Evolutionary conservation across 805 yeast genomes (phyloP).

Genomic region (Suhomyces vadensis): DNA sequence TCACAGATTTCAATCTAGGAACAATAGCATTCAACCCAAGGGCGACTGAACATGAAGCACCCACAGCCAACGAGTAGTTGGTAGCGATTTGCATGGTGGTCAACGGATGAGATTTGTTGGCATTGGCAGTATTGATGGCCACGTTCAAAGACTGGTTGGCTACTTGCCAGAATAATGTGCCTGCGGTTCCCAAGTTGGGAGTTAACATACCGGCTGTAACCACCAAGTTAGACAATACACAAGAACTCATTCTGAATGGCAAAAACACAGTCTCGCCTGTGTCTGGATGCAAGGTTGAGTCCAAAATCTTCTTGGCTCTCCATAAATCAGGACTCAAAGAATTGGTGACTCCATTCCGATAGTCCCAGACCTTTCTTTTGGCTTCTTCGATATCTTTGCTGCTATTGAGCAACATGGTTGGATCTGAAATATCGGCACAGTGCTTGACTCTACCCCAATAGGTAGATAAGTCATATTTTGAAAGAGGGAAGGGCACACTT

Average conservation of each 20-base stretch:
- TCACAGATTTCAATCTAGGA: constrained; percentile 74
- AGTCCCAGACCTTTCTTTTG: constrained; percentile 64
- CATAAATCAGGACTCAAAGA: constrained; percentile 80
- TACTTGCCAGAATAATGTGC: constrained; percentile 96
- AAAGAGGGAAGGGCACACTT: constrained; percentile 73
- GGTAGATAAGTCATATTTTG: constrained; percentile 74
- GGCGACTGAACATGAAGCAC: constrained; percentile 95
- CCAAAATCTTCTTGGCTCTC: constrained; percentile 83
- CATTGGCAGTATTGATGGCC: constrained; percentile 94
- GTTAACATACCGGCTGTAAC: constrained; percentile 98
- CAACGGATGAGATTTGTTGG: constrained; percentile 92
- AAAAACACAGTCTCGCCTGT: constrained; percentile 89
- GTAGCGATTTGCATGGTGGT: constrained; percentile 73
- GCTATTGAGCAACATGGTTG: constrained; percentile 80
- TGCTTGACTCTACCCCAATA: constrained; percentile 95
- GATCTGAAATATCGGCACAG: constrained; percentile 91
- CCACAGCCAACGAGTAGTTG: constrained; percentile 84
- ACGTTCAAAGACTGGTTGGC: constrained; percentile 97
- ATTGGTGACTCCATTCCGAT: constrained; percentile 64
- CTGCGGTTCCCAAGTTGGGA: constrained; percentile 85
- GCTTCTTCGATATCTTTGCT: constrained; percentile 62
- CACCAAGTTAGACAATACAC: constrained; percentile 88
- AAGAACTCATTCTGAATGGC: constrained; percentile 97
- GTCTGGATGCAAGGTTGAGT: constrained; percentile 94
- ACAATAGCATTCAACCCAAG: constrained; percentile 88